Base-by-base conservation (phyloP, 768 basidiomycete genomes). In the Trametes meyenii region DNA sequence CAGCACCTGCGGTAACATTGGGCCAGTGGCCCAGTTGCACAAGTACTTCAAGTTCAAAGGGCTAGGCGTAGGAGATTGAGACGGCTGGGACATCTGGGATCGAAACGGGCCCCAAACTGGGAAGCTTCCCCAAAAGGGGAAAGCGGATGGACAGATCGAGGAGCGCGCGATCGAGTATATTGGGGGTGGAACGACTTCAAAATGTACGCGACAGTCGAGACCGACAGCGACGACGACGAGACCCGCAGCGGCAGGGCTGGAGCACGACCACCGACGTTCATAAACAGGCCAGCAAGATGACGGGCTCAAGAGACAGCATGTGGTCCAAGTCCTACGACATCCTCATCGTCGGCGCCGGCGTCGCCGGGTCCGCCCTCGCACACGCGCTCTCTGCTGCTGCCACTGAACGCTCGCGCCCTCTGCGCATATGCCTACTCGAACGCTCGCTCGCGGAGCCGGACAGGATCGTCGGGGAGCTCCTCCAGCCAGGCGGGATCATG, bases 381-480 rank as follows among this genome's bases (percentile, higher is more conserved):
- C 87, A 93, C 71, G 89, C 89, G 0, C 88, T 99, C 43, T 86
- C 93, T 4, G 79, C 81, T 1, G 69, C 83, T 11, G 78, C 82
- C 2, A 69, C 73, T 2, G 66, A 73, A 53, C 62, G 71, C 42
- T 50, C 73, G 19, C 77, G 77, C 55, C 89, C 89, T 14, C 83
- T 94, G 19, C 83, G 86, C 21, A 87, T 98, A 66, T 89, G 89
- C 17, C 77, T 98, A 0, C 79, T 99, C 57, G 97, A 99, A 74
- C 87, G 96, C 12, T 96, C 96, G 14, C 82, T 98, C 3, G 82
- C 89, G 0, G 90, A 94, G 72, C 97, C 97, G 0, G 94, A 98
- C 80, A 84, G 97, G 17, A 98, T 99, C 66, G 97, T 98, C 36
- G 97, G 97, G 24, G 97, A 99, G 73, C 85, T 98, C 0, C 78